Evolutionary conservation across 2,329 filamentous ascomycete species (phyloP).

Genomic region (Exophiala bonariae): DNA sequence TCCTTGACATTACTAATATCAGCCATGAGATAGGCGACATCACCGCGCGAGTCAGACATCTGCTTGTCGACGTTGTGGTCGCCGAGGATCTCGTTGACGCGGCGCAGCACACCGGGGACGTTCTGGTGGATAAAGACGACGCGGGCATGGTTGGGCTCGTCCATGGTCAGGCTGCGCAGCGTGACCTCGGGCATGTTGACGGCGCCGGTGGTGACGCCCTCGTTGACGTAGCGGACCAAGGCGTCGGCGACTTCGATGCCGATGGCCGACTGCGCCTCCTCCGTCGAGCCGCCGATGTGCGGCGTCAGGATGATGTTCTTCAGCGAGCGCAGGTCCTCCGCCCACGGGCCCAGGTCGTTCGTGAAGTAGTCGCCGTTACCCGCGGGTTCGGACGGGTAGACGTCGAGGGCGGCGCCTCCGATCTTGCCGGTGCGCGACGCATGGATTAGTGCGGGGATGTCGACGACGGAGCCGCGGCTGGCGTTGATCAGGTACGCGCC

Average conservation of each 20-base stretch:
- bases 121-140: conserved; percentile 98
- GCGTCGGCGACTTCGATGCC: conserved; percentile 89
- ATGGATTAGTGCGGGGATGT: conserved; percentile 87
- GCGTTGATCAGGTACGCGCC: conserved; percentile 96
- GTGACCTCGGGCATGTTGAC: conserved; percentile 97
- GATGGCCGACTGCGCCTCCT: conserved; percentile 95
- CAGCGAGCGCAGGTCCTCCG: conserved; percentile 76
- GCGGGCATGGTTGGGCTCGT: conserved; percentile 85
- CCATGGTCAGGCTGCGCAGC: conserved; percentile 83
- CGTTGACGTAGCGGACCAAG: conserved; percentile 91
- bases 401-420: conserved; percentile 92
- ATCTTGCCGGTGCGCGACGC: conserved; percentile 83
- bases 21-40: conserved; percentile 95
- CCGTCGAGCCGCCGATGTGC: conserved; percentile 95
- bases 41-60: conserved; percentile 91
- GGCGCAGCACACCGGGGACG: conserved; percentile 88
- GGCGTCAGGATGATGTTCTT: conserved; percentile 95
- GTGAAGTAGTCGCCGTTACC: conserved; percentile 96
- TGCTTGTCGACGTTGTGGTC: conserved; percentile 99
- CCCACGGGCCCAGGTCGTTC: conserved; percentile 78
- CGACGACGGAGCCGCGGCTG: conserved; percentile 87
- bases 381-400: conserved; percentile 90
- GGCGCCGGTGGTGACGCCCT: conserved; percentile 84
- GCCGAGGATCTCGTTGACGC: conserved; percentile 92
- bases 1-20: conserved; percentile 87